These are phyloP conservation scores for Umbelopsis vinacea DNA, from an alignment of 192 early-diverging fungal genomes.

Conservation along the genomic window DNA sequence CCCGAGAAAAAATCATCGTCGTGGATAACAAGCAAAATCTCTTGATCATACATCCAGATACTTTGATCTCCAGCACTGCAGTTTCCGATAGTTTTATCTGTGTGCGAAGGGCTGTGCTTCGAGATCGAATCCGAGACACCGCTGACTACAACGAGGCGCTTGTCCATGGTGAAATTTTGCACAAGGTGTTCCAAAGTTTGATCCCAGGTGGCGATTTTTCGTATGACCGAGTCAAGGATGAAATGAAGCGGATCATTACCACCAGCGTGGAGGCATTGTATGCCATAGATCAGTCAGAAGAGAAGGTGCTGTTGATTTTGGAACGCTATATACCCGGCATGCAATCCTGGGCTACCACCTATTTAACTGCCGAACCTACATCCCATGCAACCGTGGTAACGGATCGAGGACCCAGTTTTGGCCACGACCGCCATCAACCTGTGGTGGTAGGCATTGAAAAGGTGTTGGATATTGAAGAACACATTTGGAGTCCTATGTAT, in stretches of 20 bases:
- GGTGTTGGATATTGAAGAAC: conserved; percentile 88
- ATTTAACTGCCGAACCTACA: conserved; percentile 38
- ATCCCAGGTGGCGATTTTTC: conserved; percentile 67
- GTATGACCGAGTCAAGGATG: conserved; percentile 43
- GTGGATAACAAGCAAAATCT: conserved; percentile 64
- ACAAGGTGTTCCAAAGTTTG: conserved; percentile 77
- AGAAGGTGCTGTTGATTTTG: conserved; percentile 50
- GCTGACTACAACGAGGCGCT: conserved; percentile 58
- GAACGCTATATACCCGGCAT: conserved; percentile 50
- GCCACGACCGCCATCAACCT: neutral
- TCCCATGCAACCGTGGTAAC: neutral
- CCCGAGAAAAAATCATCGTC: conserved; percentile 41
- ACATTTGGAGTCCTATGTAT: conserved; percentile 89
- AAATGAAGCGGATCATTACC: conserved; percentile 56
- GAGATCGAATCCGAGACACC: conserved; percentile 58
- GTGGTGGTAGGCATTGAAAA: conserved; percentile 59
- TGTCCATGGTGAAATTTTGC: conserved; percentile 83
- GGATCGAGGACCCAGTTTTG: conserved; percentile 26
- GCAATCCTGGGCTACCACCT: conserved; percentile 34
- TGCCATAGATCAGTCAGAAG: conserved; percentile 67
- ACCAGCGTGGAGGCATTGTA: conserved; percentile 71
- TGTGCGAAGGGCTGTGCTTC: conserved; percentile 76
- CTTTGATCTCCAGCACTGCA: conserved; percentile 74
- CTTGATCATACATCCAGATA: conserved; percentile 82
- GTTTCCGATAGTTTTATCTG: conserved; percentile 80